Evolutionary conservation across 2,329 filamentous ascomycete genomes (phyloP), one percentile per base, ranked within the genome.

Genomic region (Pseudogymnoascus sp.): DNA sequence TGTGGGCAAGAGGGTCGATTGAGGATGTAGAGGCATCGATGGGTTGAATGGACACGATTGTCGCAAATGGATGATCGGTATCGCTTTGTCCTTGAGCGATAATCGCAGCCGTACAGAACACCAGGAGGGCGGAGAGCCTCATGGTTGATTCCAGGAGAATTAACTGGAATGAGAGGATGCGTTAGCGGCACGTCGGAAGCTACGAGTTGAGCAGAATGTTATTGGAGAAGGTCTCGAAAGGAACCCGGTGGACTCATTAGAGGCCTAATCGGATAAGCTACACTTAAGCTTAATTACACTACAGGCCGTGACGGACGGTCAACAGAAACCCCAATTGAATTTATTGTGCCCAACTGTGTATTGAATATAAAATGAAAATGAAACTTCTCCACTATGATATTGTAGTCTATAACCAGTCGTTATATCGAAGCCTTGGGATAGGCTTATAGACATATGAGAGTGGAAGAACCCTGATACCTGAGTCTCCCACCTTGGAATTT

Each of bases 1-100:
- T 73, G 64, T 82, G 78, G 65, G 82, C 83, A 62, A 87, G 80
- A n/a, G 74, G 73, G 50, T 68, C 70, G 60, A 75, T 80, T 82
- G 72, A 85, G 73, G 64, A 33, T 4, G 64, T 63, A 11, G 64
- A 37, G 7, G 63, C 36, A 20, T 58, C 58, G 6, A 72, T 59
- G 6, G 66, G 60, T 65, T 71, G 69, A n/a, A 72, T 69, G 59
- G 66, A 70, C 59, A 71, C 64, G 15, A 47, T 28, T 14, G 57
- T 58, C 57, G 33, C 18, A 39, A 35, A 37, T 37, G 57, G 33
- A 38, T 25, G 37, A 18, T 58, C 57, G 35, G 35, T 37, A 25
- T 58, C 57, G 57, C 57, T 38, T 58, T 58, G 33, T 15, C 33
- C 57, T 8, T 5, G 57, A 25, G 57, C 33, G 57, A 58, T 3